Conservation (phyloP, 2,329 filamentous ascomycete species). For the Penicillium sp. region DNA sequence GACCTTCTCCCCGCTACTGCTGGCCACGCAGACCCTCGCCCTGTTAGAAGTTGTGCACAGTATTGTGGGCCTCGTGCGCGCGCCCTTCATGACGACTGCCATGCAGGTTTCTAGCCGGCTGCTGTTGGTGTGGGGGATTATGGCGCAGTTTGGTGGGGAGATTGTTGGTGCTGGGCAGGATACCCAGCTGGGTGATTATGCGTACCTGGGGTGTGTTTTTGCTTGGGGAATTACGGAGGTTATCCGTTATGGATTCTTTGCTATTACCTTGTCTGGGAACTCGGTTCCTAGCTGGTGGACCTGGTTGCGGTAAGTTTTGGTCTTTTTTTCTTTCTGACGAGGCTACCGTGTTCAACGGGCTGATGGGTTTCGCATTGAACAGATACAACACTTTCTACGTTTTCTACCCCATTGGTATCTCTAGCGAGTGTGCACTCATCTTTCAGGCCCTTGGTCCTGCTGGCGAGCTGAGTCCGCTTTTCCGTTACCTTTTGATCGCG, state of each 20-base stretch:
- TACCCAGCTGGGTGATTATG: slow-evolving; percentile 32
- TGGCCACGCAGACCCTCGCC: slow-evolving; percentile 72
- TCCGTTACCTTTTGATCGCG: slow-evolving; percentile 53
- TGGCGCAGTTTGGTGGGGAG: slow-evolving; percentile 53
- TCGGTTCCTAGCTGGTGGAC: slow-evolving; percentile 58
- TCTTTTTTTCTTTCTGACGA: not conserved
- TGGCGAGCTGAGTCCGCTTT: slow-evolving; percentile 45
- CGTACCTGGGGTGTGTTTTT: slow-evolving; percentile 49
- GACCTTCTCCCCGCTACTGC: slow-evolving; percentile 33
- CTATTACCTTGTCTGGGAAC: slow-evolving; percentile 50
- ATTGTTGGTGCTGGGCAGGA: slow-evolving; percentile 21
- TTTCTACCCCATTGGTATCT: slow-evolving; percentile 84
- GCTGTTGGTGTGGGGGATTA: slow-evolving; percentile 79
- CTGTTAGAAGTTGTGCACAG: slow-evolving; percentile 76
- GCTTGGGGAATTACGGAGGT: slow-evolving; percentile 90
- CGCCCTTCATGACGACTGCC: slow-evolving; percentile 71
- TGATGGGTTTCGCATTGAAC: not conserved
- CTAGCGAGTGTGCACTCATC: slow-evolving; percentile 75
- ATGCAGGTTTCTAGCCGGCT: slow-evolving; percentile 86
- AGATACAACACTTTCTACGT: slow-evolving; percentile 82
- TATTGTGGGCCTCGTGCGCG: slow-evolving; percentile 68
- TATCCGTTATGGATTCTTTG: slow-evolving; percentile 86
- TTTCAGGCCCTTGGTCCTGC: slow-evolving; percentile 57
- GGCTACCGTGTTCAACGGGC: not conserved
- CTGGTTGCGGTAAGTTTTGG: slow-evolving; percentile 46